These are phyloP conservation scores for Fusarium sterilihyphosum DNA, from an alignment of 2,329 filamentous ascomycete genomes.

Conservation along the genomic window DNA sequence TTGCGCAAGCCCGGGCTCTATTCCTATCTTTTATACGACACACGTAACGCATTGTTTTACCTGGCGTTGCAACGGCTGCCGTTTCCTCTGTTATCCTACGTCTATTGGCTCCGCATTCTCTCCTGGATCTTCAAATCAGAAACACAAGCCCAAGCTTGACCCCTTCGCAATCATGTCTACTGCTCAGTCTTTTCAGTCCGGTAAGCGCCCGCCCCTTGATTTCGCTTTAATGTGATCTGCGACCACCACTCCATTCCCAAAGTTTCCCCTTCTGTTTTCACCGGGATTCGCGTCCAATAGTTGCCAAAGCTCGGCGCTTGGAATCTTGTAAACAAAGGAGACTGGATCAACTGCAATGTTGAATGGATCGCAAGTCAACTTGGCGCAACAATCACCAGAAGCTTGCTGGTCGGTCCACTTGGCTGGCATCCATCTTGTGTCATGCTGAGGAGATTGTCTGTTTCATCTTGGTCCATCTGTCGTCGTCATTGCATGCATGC, in stretches of 20 bases:
- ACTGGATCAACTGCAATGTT: constrained; percentile 32
- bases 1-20: constrained; percentile 8
- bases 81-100: constrained; percentile 19
- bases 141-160: constrained; percentile 38
- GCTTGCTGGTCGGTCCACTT: constrained; percentile 41
- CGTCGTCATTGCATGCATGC: constrained; percentile 46
- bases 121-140: constrained; percentile 42
- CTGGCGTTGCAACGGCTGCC: constrained; percentile 30
- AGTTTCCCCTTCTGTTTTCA: constrained; percentile 31
- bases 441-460: constrained; percentile 48
- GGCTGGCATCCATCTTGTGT: constrained; percentile 43
- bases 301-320: constrained; percentile 38
- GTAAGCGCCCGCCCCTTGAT: constrained; percentile 46
- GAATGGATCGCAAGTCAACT: constrained; percentile 38
- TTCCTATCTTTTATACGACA: constrained; percentile 14
- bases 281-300: constrained; percentile 29
- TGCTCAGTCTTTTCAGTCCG: constrained; percentile 40
- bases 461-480: constrained; percentile 45
- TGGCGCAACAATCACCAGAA: constrained; percentile 39
- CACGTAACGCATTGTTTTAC: constrained; percentile 29
- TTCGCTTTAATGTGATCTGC: constrained; percentile 44
- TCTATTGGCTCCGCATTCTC: constrained; percentile 33
- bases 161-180: constrained; percentile 44
- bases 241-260: constrained; percentile 32
- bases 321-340: constrained; percentile 32